Evolutionary conservation across 225 moss, liverwort and hornwort species (phyloP).

Genomic region (Marchantia polymorpha): DNA sequence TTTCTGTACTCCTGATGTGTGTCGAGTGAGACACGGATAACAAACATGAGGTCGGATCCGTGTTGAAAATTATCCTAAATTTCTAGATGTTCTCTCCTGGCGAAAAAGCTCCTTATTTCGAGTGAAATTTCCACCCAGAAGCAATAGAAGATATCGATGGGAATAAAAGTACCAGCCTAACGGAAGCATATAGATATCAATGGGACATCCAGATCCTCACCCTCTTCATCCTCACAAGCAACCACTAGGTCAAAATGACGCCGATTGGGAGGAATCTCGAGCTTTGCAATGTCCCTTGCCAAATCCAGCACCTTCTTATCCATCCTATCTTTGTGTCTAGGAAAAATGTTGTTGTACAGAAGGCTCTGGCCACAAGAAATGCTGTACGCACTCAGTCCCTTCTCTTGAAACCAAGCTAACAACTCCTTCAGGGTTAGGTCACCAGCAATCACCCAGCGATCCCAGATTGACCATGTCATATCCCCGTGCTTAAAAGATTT

Average conservation of each 20-base stretch:
- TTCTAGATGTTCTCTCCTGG: too few relatives aligned
- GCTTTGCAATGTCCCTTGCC: constrained; percentile 49
- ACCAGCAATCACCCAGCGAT: constrained; percentile 48
- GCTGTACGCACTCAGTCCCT: constrained; percentile 46
- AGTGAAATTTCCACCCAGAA: constrained; percentile 22
- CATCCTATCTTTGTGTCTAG: constrained; percentile 50
- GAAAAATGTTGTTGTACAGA: constrained; percentile 46
- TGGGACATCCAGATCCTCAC: constrained; percentile 49
- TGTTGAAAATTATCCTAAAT: neutral
- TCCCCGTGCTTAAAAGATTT: constrained; percentile 44
- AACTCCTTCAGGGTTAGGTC: constrained; percentile 45
- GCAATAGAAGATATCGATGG: neutral
- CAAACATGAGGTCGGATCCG: neutral
- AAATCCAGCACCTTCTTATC: constrained; percentile 48
- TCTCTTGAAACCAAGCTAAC: constrained; percentile 43
- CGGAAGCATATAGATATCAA: constrained; percentile 52
- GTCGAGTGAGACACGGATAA: neutral
- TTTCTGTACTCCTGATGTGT: neutral
- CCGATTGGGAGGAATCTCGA: constrained; percentile 44
- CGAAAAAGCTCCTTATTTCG: neutral
- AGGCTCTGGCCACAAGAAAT: constrained; percentile 51
- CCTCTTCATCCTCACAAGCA: constrained; percentile 51
- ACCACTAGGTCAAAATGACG: constrained; percentile 53
- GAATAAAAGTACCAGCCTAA: constrained; percentile 7
- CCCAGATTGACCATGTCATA: constrained; percentile 49